Evolutionary conservation across 108 stramenopile species (phyloP).

Genomic region (Craspedostauros australis): DNA sequence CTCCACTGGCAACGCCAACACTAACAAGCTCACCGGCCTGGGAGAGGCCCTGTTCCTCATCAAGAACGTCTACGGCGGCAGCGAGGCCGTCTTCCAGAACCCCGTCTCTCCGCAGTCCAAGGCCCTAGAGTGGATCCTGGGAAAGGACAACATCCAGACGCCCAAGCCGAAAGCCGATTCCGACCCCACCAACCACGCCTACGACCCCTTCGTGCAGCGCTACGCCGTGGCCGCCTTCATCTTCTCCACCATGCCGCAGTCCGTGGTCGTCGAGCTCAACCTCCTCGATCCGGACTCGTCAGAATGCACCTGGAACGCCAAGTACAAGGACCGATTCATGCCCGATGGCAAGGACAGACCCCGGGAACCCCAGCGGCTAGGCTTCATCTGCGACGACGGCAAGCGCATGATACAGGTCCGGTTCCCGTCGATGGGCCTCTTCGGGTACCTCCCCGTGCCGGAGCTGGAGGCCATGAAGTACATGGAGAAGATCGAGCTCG

Average conservation of each 20-base stretch:
- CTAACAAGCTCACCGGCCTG: too few relatives aligned
- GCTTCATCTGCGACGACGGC: constrained; percentile 8
- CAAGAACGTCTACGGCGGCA: too few relatives aligned
- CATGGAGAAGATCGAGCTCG: constrained; percentile 7
- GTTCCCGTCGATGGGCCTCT: constrained; percentile 7
- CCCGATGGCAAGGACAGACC: neutral
- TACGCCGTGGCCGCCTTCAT: constrained; percentile 10
- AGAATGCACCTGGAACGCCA: constrained; percentile 17
- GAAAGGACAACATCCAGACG: constrained; percentile 4
- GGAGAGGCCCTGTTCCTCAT: too few relatives aligned
- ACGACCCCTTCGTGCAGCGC: constrained; percentile 27
- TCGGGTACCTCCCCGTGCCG: constrained; percentile 10
- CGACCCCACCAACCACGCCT: too few relatives aligned
- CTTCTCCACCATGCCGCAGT: constrained; percentile 2
- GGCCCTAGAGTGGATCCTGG: constrained; percentile 16
- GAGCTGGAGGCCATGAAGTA: constrained; percentile 4
- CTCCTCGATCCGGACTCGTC: constrained; percentile 8
- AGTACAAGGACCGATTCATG: constrained; percentile 6
- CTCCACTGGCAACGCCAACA: too few relatives aligned
- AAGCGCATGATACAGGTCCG: neutral
- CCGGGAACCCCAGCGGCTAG: neutral
- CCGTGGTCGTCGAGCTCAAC: neutral
- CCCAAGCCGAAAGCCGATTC: neutral
- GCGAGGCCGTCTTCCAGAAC: neutral
- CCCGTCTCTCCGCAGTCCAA: constrained; percentile 7